Percentiles rank a stretch among this genome's conserved stretches.
phyloP scores from a whole-genome alignment of 148 eudicot genomes.

The Rhododendron mucronatum region DNA sequence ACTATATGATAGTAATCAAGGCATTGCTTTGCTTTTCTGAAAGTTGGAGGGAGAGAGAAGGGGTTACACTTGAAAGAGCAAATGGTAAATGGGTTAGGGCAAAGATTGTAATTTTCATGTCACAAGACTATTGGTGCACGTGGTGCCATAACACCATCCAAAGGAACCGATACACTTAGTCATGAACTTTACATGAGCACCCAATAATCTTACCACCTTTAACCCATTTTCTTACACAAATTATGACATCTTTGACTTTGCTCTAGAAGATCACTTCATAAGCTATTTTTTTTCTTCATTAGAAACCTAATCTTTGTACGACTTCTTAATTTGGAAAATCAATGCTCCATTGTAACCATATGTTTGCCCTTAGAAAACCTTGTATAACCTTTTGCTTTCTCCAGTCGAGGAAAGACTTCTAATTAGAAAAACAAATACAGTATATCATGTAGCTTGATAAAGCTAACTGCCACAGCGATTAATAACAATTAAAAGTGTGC shows the following conservation, averaged over 20 bases:
- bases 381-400: neutral
- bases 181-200: neutral
- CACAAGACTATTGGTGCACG: neutral
- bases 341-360: neutral
- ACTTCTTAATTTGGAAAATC: neutral
- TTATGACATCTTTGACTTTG: neutral
- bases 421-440: no score
- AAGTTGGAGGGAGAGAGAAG: no score
- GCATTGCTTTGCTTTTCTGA: neutral
- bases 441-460: no score
- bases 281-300: neutral
- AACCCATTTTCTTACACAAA: neutral
- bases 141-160: neutral
- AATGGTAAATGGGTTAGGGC: neutral
- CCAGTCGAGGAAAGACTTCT: neutral
- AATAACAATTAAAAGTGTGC: no score
- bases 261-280: neutral
- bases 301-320: neutral
- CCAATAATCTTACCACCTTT: neutral
- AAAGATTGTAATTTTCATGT: neutral
- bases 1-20: neutral
- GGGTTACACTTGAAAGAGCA: no score
- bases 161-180: neutral
- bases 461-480: neutral
- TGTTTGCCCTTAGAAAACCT: neutral